These are phyloP conservation scores for Aspergillus sp. DNA, from an alignment of 2,329 filamentous ascomycete genomes.

Conservation along the genomic window DNA sequence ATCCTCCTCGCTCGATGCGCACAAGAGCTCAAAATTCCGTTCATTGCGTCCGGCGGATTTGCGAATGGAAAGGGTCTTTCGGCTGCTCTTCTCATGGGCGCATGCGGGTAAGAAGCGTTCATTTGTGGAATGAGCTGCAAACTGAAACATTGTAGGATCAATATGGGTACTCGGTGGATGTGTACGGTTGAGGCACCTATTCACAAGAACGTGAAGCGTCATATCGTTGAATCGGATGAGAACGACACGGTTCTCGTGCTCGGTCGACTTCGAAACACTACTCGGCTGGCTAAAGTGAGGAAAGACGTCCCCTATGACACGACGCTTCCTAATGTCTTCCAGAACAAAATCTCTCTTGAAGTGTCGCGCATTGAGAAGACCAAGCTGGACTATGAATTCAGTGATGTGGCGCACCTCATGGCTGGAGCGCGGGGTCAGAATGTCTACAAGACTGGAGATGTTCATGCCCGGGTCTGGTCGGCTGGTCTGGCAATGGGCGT, in stretches of 20 bases:
- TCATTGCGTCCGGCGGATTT: constrained; percentile 94
- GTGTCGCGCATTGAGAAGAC: constrained; percentile 7
- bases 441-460: constrained; percentile 1
- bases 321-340: neutral
- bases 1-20: constrained; percentile 76
- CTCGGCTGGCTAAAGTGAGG: constrained; percentile 79
- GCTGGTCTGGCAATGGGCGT: constrained; percentile 91
- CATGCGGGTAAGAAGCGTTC: constrained; percentile 57
- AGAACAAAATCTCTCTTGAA: constrained; percentile 9
- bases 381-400: constrained; percentile 5
- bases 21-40: constrained; percentile 79
- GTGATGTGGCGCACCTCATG: constrained; percentile 63
- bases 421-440: constrained; percentile 42
- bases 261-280: constrained; percentile 89
- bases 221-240: constrained; percentile 84
- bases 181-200: constrained; percentile 91
- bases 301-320: neutral
- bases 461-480: constrained; percentile 69
- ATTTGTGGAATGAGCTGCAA: neutral
- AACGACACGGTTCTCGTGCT: constrained; percentile 87
- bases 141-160: constrained; percentile 53
- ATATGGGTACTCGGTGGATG: constrained; percentile 99
- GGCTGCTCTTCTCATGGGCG: constrained; percentile 83
- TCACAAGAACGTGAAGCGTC: constrained; percentile 88
- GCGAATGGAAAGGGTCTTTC: constrained; percentile 91